Evolutionary conservation across 108 stramenopile species (phyloP), one percentile per base, ranked within the genome.

Genomic region (Cyclotella atomus): DNA sequence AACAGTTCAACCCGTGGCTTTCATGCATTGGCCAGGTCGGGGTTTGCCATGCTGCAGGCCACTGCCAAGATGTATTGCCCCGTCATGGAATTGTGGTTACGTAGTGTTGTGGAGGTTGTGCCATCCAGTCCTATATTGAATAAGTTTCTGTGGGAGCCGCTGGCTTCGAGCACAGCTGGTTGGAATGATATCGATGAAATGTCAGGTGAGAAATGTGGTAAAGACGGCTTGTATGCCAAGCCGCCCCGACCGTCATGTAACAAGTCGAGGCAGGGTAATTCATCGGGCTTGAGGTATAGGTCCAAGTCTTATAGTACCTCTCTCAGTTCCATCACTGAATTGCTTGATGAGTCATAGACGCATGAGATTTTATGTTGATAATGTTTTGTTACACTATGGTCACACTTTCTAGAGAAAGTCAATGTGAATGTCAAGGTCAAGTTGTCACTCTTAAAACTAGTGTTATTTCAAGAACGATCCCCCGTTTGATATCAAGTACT

Each of bases 101-200:
- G 73, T 15, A 85, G 73, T 35, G 86, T 93, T 2, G 76, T 86
- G 61, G 87, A 71, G 20, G 50, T 85, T 16, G 84, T 93, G 24
- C 89, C 89, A 2, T 84, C 73, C 52, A 89, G 87, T 66, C 88
- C 83, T 35, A 84, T 73, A 47, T 62, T 93, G 38, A 81, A 71
- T 30, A 77, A 84, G 54, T 93, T 93, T 67, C 73, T 93, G 9
- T 90, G 88, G 87, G 91, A 93, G 71, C 88, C 89, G 12, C 54
- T 83, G 55, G 73, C 64, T 14, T 70, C 68, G 7, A 75, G 81
- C 45, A 71, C 34, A 47, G 77, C 56, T 3, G 63, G 65, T 20
- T 71, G 69, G 69, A 54, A 78, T 65, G 30, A 16, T 46, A 33
- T 19, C 27, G 10, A 64, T 64, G 32, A 16, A 3, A 64, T 10